phyloP scores from a whole-genome alignment of 2,329 filamentous ascomycete genomes.

The Ploettnerulaceae sp. region DNA sequence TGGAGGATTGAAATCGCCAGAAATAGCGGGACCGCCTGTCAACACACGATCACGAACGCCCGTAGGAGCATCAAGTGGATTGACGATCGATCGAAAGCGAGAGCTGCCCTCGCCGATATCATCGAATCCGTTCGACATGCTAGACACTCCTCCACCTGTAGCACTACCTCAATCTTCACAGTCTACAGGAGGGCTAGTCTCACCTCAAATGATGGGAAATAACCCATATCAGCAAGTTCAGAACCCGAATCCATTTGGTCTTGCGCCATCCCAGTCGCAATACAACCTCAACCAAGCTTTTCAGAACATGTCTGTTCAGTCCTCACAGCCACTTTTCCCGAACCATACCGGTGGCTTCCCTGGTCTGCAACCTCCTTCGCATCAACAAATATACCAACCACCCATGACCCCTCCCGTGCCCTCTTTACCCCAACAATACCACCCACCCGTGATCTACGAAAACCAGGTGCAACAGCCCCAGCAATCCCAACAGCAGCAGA shows the following conservation, averaged over 20 bases:
- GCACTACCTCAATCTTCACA: conserved; percentile 61
- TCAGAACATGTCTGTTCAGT: conserved; percentile 66
- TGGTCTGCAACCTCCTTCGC: conserved; percentile 38
- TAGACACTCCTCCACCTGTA: conserved; percentile 34
- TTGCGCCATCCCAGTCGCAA: conserved; percentile 38
- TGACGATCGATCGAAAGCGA: conserved; percentile 29
- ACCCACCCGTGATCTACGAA: conserved; percentile 29
- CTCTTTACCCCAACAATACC: conserved; percentile 31
- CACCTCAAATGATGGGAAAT: conserved; percentile 40
- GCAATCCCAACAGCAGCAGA: conserved; percentile 25
- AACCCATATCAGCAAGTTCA: conserved; percentile 29
- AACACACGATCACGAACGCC: conserved; percentile 49
- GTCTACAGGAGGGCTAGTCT: conserved; percentile 57
- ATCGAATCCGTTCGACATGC: conserved; percentile 64
- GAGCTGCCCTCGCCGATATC: conserved; percentile 36
- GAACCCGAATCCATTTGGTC: conserved; percentile 65
- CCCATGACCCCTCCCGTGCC: conserved; percentile 33
- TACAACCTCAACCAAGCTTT: conserved; percentile 57
- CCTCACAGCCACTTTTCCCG: conserved; percentile 60
- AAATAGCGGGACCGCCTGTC: conserved; percentile 6
- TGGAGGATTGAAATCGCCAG: conserved; percentile 30
- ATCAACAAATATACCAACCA: conserved; percentile 35
- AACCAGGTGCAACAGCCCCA: conserved; percentile 24
- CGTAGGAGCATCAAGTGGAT: conserved; percentile 35
- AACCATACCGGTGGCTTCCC: conserved; percentile 64